These are phyloP conservation scores for Plectranthus barbatus DNA, from an alignment of 257 asterid species.

Conservation along the genomic window DNA sequence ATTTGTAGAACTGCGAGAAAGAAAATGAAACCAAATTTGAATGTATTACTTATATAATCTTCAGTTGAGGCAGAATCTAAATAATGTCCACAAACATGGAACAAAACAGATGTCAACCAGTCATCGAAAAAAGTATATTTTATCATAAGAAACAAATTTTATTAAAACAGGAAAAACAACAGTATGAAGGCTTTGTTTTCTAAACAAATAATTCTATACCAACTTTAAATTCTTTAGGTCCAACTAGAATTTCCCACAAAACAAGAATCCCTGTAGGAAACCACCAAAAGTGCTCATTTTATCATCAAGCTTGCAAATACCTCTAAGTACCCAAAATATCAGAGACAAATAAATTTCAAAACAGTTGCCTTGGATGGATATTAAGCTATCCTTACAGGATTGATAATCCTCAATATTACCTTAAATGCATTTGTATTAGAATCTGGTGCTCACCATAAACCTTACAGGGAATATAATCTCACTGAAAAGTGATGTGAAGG, in stretches of 20 bases:
- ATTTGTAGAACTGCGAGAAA: constrained; percentile 81
- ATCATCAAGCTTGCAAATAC: not conserved
- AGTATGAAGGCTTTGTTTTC: not conserved
- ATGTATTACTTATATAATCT: not conserved
- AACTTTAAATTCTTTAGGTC: not conserved
- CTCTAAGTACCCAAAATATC: not conserved
- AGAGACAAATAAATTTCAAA: not conserved
- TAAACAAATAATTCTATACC: not conserved
- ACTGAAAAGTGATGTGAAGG: not conserved
- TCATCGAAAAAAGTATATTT: not conserved
- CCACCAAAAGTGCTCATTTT: not conserved
- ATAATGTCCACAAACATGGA: not conserved
- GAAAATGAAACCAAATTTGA: not conserved
- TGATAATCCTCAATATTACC: no score
- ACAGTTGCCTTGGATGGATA: not conserved
- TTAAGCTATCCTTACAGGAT: not conserved
- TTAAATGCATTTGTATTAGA: no score
- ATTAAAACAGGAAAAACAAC: not conserved
- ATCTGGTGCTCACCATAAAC: no score
- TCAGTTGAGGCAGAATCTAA: not conserved
- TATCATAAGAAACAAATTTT: not conserved
- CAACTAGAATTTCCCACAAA: not conserved
- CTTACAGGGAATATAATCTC: not conserved
- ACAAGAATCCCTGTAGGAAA: not conserved
- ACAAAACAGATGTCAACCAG: not conserved